phyloP scores from a whole-genome alignment of 768 basidiomycete species.

The Termitomyces sp. region DNA sequence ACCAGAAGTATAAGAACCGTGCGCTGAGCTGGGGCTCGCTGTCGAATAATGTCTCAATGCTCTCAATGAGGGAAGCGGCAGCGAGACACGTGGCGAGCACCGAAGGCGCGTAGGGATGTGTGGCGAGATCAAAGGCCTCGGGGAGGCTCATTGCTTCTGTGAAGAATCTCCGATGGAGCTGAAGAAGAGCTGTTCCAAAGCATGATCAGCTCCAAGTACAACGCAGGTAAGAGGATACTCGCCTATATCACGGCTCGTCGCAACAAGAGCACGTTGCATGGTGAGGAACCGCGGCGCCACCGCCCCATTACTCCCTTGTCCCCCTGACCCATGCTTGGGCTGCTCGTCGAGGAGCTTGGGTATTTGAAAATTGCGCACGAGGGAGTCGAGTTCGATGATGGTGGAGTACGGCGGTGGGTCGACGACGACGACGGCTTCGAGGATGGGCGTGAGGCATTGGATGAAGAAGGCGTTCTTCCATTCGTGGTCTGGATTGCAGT shows the following conservation, averaged over 20 bases:
- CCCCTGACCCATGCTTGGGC: conserved; percentile 24
- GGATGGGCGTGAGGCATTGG: conserved; percentile 59
- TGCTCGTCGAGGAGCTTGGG: conserved; percentile 50
- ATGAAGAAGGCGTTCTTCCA: conserved; percentile 72
- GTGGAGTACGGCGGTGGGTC: conserved; percentile 49
- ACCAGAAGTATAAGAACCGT: conserved; percentile 73
- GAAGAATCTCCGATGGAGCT: conserved; percentile 67
- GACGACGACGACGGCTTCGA: conserved; percentile 56
- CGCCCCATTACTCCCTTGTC: conserved; percentile 3
- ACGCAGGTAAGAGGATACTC: conserved; percentile 10
- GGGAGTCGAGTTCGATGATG: conserved; percentile 52
- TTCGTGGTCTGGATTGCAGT: conserved; percentile 58
- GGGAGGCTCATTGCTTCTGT: conserved; percentile 59
- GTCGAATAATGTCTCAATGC: conserved; percentile 53
- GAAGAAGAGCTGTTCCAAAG: conserved; percentile 52
- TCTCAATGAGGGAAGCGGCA: conserved; percentile 55
- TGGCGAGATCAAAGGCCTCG: conserved; percentile 50
- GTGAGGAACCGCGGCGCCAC: conserved; percentile 49
- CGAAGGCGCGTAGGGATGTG: conserved; percentile 65
- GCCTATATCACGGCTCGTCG: conserved; percentile 67
- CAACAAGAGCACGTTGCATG: conserved; percentile 64
- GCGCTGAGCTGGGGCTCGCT: conserved; percentile 60
- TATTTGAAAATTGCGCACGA: conserved; percentile 53
- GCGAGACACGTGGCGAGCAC: conserved; percentile 68
- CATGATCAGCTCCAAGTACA: not conserved